Base-by-base conservation (phyloP, 2,329 filamentous ascomycete genomes). In the Stagonosporopsis vannaccii region DNA sequence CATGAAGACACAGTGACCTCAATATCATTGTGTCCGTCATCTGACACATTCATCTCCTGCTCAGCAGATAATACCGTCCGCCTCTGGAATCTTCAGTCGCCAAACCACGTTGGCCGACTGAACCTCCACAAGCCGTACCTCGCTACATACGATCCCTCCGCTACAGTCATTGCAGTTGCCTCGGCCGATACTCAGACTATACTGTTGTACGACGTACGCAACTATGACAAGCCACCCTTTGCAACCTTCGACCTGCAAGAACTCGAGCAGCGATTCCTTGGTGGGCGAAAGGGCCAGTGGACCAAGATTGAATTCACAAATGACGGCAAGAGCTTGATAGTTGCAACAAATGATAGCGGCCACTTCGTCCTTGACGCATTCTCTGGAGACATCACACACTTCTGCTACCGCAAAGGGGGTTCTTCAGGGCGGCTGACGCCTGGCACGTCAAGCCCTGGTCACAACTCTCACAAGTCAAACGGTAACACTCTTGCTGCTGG, bases 301-400 rank as follows among this genome's bases (percentile, higher is more conserved):
- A 95, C 91, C 1, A 92, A 90, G 66, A 83, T 99, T 37, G 92
- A 97, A 68, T 98, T 99, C 73, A 95, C 91, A 55, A 99, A 99
- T 69, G 95, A 99, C 69, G 95, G 95, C 17, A 96, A 96, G 71
- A 86, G 86, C 58, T 78, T 99, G 43, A 83, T 99, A 5, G 76
- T 99, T 17, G 91, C 90, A 13, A 98, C 94, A 2, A 91, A 89
- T 44, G 91, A 90, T 6, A 84, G 84, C 47, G 92, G 92, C 0
- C 95, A 99, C 75, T 96, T 95, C 70, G 80, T 99, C 2, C 81
- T 99, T n/a, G 95, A 99, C 73, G 91, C 94, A 1, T 98, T 97
- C 72, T 87, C 91, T 37, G 95, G 94, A 35, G 84, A 82, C 6
- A 76, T 98, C 20, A 91, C 89, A 69, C 88, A 90, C 9, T 92